phyloP scores from a whole-genome alignment of 805 yeast species.

The Candida chauliodis region DNA sequence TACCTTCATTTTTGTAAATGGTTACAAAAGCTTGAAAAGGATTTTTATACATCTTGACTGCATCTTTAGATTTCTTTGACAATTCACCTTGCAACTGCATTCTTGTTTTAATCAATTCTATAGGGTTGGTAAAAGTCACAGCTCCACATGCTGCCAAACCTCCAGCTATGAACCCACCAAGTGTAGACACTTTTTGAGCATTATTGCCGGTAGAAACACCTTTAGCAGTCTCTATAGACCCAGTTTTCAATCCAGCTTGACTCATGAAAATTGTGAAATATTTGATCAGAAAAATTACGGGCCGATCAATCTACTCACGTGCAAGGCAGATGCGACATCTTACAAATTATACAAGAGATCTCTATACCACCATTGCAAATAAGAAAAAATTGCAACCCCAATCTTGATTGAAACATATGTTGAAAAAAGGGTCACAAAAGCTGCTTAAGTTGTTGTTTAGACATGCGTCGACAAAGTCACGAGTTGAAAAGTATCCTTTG shows the following conservation, averaged over 20 bases:
- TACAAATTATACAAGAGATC: no score
- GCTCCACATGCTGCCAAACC: constrained; percentile 97
- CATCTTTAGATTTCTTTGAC: constrained; percentile 45
- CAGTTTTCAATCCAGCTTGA: background rate
- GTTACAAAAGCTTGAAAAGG: constrained; percentile 78
- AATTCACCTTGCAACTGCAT: constrained; percentile 97
- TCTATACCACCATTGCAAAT: no score
- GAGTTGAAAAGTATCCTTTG: constrained; percentile 51
- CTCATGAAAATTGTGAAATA: constrained; percentile 1
- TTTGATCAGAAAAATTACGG: no score
- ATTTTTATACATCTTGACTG: constrained; percentile 63
- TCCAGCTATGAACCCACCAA: constrained; percentile 86
- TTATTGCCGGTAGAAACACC: constrained; percentile 1
- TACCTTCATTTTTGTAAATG: constrained; percentile 77
- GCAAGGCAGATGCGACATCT: no score
- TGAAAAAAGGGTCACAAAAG: background rate
- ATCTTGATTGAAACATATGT: background rate
- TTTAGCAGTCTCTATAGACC: background rate
- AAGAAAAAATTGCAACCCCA: background rate
- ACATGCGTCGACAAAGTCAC: constrained; percentile 3
- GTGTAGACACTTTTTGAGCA: constrained; percentile 59
- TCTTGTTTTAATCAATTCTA: constrained; percentile 90
- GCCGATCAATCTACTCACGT: no score
- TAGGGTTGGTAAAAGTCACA: constrained; percentile 93
- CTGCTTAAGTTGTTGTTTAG: no score